Percentiles rank a stretch among this genome's conserved stretches.
phyloP scores from a whole-genome alignment of 2,329 filamentous ascomycete genomes.

The Dothiorella sarmentorum region DNA sequence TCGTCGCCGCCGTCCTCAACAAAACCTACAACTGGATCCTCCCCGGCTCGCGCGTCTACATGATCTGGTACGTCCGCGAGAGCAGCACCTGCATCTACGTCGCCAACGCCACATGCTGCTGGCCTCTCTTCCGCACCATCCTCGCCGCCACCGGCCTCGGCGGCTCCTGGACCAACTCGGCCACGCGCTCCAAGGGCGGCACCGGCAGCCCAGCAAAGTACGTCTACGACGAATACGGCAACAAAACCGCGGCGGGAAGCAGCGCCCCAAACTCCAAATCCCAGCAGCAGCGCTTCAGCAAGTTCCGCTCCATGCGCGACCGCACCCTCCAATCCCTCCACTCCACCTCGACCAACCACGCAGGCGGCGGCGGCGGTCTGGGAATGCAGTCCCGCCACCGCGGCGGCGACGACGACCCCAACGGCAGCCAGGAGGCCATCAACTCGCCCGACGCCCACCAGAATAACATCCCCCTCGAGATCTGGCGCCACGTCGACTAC shows the following conservation, averaged over 20 bases:
- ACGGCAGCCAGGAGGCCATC: slow-evolving; percentile 13
- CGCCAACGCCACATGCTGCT: slow-evolving; percentile 48
- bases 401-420: not conserved
- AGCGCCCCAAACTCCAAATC: not conserved
- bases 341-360: not conserved
- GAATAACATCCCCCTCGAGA: slow-evolving; percentile 9
- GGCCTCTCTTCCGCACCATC: slow-evolving; percentile 44
- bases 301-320: not conserved
- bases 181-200: not conserved
- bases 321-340: slow-evolving; percentile 2
- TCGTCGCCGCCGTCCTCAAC: slow-evolving; percentile 48
- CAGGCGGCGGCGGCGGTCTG: not conserved
- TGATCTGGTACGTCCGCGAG: slow-evolving; percentile 51
- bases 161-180: not conserved
- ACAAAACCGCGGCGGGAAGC: not conserved
- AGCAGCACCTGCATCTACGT: slow-evolving; percentile 48
- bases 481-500: slow-evolving; percentile 19
- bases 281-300: not conserved
- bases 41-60: slow-evolving; percentile 44
- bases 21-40: slow-evolving; percentile 49
- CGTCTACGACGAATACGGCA: slow-evolving; percentile 12
- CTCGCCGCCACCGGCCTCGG: slow-evolving; percentile 23
- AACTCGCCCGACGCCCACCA: not conserved
- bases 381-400: not conserved
- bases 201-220: not conserved